These are phyloP conservation scores for Debaryomyces hansenii DNA, from an alignment of 805 yeast genomes.

Conservation along the genomic window DNA sequence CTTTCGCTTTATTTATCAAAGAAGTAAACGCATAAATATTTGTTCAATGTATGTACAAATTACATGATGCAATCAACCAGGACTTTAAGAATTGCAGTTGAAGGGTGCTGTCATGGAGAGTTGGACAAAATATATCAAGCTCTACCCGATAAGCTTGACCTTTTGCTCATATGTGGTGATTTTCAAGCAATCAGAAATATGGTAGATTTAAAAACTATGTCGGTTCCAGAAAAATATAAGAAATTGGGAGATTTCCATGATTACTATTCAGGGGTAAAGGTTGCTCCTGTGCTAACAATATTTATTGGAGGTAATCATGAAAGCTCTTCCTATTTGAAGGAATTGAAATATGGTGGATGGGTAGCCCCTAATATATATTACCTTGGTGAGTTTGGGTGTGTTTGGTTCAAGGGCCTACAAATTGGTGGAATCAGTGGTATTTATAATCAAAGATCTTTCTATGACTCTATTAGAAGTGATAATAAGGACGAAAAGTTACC, in stretches of 20 bases:
- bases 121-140: conserved; percentile 55
- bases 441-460: conserved; percentile 46
- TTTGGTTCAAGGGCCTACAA: conserved; percentile 73
- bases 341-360: conserved; percentile 86
- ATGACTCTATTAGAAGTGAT: conserved; percentile 31
- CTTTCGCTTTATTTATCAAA: too few species aligned
- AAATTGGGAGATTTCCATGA: conserved; percentile 75
- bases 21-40: too few species aligned
- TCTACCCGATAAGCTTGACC: conserved; percentile 20
- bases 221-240: conserved; percentile 78
- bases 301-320: conserved; percentile 97
- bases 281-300: conserved; percentile 75
- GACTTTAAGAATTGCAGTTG: conserved; percentile 56
- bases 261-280: conserved; percentile 59
- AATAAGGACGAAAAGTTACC: conserved; percentile 48
- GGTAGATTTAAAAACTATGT: conserved; percentile 65
- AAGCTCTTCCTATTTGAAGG: conserved; percentile 72
- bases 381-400: conserved; percentile 72
- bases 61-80: conserved; percentile 1
- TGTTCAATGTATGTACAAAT: too few species aligned
- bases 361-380: conserved; percentile 86
- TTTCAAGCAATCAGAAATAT: conserved; percentile 75
- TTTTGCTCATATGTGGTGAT: conserved; percentile 83
- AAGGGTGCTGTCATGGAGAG: conserved; percentile 91
- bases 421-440: conserved; percentile 89